A percentile compares a stretch with the other conserved stretches of the same genome.
phyloP scores from a whole-genome alignment of 257 asterid species.

The Jasminum sambac region DNA sequence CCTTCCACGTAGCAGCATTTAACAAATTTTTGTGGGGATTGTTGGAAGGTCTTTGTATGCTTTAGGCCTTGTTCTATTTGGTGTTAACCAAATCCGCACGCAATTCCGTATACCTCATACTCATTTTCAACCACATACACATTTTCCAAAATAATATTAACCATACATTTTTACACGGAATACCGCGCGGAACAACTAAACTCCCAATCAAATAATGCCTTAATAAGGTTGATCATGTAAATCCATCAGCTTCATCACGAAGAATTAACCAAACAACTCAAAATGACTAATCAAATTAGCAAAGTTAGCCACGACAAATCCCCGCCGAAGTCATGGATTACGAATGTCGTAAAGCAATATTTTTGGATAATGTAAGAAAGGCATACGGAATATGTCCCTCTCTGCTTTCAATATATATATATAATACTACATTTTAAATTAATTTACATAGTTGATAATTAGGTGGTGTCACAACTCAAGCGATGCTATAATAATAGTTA shows the following conservation, averaged over 20 bases:
- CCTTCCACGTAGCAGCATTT: neutral
- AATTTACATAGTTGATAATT: too few species aligned
- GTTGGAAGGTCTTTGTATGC: slow-evolving; percentile 31
- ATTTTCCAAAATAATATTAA: too few species aligned
- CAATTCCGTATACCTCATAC: too few species aligned
- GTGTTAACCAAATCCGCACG: too few species aligned
- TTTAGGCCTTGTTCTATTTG: too few species aligned
- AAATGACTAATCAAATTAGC: slow-evolving; percentile 28
- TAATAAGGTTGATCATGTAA: slow-evolving; percentile 35
- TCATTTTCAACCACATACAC: too few species aligned
- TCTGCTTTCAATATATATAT: neutral
- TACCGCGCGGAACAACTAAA: too few species aligned
- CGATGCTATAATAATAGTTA: too few species aligned
- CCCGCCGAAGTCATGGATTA: slow-evolving; percentile 33
- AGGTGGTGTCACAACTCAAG: too few species aligned
- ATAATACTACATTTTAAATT: too few species aligned
- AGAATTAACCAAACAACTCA: slow-evolving; percentile 44
- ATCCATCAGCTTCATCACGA: slow-evolving; percentile 58
- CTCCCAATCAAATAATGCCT: too few species aligned
- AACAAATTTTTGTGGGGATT: neutral
- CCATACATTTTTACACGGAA: too few species aligned
- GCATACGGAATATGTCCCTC: slow-evolving; percentile 28
- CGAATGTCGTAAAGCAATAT: slow-evolving; percentile 15
- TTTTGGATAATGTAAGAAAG: slow-evolving; percentile 11
- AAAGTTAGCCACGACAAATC: slow-evolving; percentile 6